phyloP scores from a whole-genome alignment of 306 rosid genomes.

The Clitoria ternatea region DNA sequence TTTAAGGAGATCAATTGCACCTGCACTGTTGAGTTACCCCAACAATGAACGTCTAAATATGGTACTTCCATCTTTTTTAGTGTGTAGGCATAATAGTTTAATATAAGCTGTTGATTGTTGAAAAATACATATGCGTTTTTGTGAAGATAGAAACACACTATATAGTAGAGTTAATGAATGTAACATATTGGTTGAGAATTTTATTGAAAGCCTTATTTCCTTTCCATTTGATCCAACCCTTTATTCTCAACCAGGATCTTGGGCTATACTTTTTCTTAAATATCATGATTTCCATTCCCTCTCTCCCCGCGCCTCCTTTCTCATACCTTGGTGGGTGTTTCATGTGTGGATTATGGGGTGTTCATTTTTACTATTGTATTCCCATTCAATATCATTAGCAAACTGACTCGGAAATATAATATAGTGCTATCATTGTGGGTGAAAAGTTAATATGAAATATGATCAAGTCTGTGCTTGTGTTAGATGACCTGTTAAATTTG shows the following conservation, averaged over 20 bases:
- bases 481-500: neutral
- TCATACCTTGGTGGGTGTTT: neutral
- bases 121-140: conserved; percentile 26
- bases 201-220: neutral
- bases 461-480: neutral
- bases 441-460: neutral
- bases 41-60: conserved; percentile 64
- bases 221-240: neutral
- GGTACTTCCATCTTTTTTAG: conserved; percentile 42
- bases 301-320: neutral
- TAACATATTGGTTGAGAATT: neutral
- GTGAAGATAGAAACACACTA: neutral
- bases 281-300: neutral
- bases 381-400: neutral
- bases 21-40: conserved; percentile 60
- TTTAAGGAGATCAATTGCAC: conserved; percentile 68
- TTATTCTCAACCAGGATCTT: neutral
- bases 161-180: neutral
- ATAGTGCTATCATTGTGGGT: neutral
- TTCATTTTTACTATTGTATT: neutral
- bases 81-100: neutral
- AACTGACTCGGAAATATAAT: neutral
- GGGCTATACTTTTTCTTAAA: neutral
- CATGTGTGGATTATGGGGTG: neutral
- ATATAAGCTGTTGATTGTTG: conserved; percentile 15